A percentile compares a stretch with the other conserved stretches of the same genome.
Evolutionary conservation across 352 stramenopile genomes (phyloP).

Genomic region (Phytophthora idaei): DNA sequence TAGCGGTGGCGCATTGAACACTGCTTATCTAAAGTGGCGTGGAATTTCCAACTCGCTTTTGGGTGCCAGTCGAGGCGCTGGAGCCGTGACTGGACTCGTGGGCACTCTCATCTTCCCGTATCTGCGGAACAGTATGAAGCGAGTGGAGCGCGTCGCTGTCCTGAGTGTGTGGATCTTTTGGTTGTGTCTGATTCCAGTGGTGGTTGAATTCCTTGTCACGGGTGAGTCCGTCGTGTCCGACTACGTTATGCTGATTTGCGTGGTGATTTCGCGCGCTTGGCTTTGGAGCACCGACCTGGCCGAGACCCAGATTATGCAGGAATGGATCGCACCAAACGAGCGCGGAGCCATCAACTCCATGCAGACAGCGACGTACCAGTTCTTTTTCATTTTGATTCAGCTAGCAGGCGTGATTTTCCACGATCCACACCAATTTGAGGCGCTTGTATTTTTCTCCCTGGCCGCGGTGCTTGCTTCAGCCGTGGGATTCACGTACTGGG

Average conservation of each 20-base stretch:
- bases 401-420: conserved; percentile 54
- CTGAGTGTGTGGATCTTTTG: conserved; percentile 71
- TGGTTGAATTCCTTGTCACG: conserved; percentile 43
- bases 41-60: conserved; percentile 57
- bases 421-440: conserved; percentile 60
- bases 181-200: conserved; percentile 50
- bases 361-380: conserved; percentile 66
- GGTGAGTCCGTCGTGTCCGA: conserved; percentile 54
- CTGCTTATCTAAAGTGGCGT: conserved; percentile 68
- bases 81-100: conserved; percentile 51
- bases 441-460: conserved; percentile 62
- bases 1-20: conserved; percentile 51
- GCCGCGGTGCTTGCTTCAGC: conserved; percentile 47
- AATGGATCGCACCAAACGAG: conserved; percentile 60
- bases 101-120: conserved; percentile 57
- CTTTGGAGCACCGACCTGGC: conserved; percentile 65
- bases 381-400: conserved; percentile 69
- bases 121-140: conserved; percentile 32
- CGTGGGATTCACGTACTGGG: conserved; percentile 60
- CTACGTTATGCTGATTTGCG: conserved; percentile 58
- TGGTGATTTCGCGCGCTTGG: conserved; percentile 59
- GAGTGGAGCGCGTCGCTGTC: conserved; percentile 53
- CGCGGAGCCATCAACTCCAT: conserved; percentile 68
- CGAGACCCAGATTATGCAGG: conserved; percentile 76
- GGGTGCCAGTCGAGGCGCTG: conserved; percentile 47